Percentiles rank a stretch among this genome's conserved stretches.
Conservation (phyloP, 805 yeast genomes). For the Yamadazyma paraphyllophila region DNA sequence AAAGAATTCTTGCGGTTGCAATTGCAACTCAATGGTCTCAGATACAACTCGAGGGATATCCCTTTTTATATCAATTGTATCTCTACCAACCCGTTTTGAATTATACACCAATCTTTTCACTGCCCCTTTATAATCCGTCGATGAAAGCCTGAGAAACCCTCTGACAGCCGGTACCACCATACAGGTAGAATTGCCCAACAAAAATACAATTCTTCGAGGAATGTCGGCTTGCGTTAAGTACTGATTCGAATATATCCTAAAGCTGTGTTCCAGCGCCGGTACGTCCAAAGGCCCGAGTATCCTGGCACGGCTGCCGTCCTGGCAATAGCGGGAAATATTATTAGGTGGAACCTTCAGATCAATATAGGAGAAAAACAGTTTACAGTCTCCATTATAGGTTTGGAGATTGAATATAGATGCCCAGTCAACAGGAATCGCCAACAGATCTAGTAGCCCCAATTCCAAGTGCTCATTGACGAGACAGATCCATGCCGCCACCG, state of each 20-base stretch:
- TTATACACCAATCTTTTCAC: background rate
- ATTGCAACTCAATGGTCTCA: background rate
- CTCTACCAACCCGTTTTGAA: background rate
- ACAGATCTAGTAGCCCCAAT: background rate
- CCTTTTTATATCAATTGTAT: background rate
- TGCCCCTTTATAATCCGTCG: background rate
- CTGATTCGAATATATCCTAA: background rate
- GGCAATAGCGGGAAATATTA: background rate
- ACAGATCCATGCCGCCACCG: background rate
- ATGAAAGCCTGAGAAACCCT: background rate
- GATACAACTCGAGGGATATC: background rate
- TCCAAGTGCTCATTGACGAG: background rate
- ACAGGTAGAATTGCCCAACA: conserved; percentile 2
- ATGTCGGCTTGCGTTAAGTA: conserved; percentile 1
- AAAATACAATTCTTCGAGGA: conserved; percentile 5
- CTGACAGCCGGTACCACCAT: background rate
- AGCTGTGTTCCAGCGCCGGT: background rate
- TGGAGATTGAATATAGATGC: background rate
- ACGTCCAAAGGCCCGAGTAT: background rate
- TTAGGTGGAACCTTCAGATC: background rate
- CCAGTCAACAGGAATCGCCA: conserved; percentile 4
- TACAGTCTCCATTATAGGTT: background rate
- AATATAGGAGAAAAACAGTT: background rate
- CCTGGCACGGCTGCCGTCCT: background rate
- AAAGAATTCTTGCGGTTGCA: background rate